phyloP scores from a whole-genome alignment of 441 rosid species.

The Erodium texanum region DNA sequence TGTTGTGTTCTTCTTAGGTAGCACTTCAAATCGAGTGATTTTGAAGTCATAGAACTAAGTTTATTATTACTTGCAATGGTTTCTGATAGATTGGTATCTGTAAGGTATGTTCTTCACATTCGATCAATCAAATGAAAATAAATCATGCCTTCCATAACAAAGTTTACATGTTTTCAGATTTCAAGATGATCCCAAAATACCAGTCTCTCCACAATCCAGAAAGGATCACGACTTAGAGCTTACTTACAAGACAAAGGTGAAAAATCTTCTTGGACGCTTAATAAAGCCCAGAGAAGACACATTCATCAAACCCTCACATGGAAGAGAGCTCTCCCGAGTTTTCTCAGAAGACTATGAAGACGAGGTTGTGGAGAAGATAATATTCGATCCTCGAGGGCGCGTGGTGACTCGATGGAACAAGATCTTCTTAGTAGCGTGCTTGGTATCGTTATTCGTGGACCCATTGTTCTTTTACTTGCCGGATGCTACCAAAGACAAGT shows the following conservation, averaged over 20 bases:
- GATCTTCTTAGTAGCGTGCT: constrained; percentile 43
- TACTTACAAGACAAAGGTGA: constrained; percentile 15
- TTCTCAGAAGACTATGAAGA: constrained; percentile 53
- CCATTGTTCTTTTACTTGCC: constrained; percentile 50
- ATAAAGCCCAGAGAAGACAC: constrained; percentile 12
- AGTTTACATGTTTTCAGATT: constrained; percentile 26
- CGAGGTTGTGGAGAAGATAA: constrained; percentile 25
- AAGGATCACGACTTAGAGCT: constrained; percentile 4
- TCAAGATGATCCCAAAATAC: constrained; percentile 23
- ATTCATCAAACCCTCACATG: constrained; percentile 13
- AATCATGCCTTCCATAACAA: too few species aligned
- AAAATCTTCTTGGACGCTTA: constrained; percentile 3
- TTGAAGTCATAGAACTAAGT: too few species aligned
- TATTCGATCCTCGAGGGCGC: constrained; percentile 45
- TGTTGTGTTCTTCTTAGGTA: constrained; percentile 9
- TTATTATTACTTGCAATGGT: constrained; percentile 26
- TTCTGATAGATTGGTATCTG: constrained; percentile 22
- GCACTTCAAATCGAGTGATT: constrained; percentile 16
- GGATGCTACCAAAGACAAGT: constrained; percentile 21
- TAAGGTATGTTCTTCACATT: constrained; percentile 24
- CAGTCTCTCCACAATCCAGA: constrained; percentile 7
- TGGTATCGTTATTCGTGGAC: constrained; percentile 43
- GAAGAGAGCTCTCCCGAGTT: constrained; percentile 38
- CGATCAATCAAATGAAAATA: too few species aligned
- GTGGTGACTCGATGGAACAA: constrained; percentile 38